These are phyloP conservation scores for Boletus patriciae DNA, from an alignment of 768 basidiomycete genomes.

Conservation along the genomic window DNA sequence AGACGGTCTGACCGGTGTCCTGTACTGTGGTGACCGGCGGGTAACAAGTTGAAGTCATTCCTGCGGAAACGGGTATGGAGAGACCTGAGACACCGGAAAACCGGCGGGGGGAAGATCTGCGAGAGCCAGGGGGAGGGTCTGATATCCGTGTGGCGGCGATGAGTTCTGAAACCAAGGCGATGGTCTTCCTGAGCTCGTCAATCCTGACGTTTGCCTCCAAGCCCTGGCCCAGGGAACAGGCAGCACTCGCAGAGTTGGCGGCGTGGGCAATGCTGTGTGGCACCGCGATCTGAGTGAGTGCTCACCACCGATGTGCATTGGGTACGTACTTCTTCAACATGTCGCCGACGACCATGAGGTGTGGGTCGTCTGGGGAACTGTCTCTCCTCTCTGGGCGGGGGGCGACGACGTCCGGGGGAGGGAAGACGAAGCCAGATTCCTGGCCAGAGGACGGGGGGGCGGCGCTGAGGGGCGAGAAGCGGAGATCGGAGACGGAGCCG, in stretches of 20 bases:
- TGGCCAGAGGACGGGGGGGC: constrained; percentile 4
- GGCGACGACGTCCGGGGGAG: constrained; percentile 27
- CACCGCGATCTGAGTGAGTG: constrained; percentile 21
- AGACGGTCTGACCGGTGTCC: constrained; percentile 26
- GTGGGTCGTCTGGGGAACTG: constrained; percentile 40
- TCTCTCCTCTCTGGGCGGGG: constrained; percentile 13
- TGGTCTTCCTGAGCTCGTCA: constrained; percentile 55
- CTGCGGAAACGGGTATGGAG: constrained; percentile 42
- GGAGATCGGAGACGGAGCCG: constrained; percentile 25
- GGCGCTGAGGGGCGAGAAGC: constrained; percentile 23
- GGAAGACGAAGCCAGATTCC: constrained; percentile 27
- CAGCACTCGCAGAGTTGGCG: constrained; percentile 55
- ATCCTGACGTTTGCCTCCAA: constrained; percentile 50
- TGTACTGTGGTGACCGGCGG: constrained; percentile 19
- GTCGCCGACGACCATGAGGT: constrained; percentile 50
- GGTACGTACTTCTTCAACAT: constrained; percentile 54
- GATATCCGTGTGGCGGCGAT: constrained; percentile 45
- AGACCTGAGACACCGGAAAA: constrained; percentile 17
- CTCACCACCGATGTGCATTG: neutral
- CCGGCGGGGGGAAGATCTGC: constrained; percentile 29
- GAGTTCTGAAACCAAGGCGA: constrained; percentile 54
- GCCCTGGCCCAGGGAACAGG: constrained; percentile 48
- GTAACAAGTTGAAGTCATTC: constrained; percentile 18
- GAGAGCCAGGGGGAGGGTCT: constrained; percentile 35
- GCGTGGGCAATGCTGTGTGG: constrained; percentile 57